Conservation (phyloP, 2,329 filamentous ascomycete genomes). For the Falciphora oryzae region DNA sequence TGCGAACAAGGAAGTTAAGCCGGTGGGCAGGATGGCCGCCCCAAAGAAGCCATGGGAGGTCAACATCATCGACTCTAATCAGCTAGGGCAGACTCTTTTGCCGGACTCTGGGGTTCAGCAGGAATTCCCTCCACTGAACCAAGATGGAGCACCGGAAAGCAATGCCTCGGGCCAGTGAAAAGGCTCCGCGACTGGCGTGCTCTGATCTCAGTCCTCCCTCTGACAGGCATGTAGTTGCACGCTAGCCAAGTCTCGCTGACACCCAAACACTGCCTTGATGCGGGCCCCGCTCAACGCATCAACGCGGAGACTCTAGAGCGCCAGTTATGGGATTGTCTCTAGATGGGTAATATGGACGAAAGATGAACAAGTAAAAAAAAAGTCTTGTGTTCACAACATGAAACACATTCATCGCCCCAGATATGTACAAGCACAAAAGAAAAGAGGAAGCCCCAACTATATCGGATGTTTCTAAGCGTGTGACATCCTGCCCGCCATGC, state of each 20-base stretch:
- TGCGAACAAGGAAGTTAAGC: constrained; percentile 29
- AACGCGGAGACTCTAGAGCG: not conserved
- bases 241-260: too few species aligned
- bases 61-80: constrained; percentile 18
- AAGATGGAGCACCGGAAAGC: constrained; percentile 12
- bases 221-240: too few species aligned
- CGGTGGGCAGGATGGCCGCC: constrained; percentile 40
- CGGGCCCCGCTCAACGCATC: not conserved
- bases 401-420: not conserved
- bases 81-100: constrained; percentile 3
- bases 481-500: constrained; percentile 18
- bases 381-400: not conserved
- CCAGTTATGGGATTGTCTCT: not conserved
- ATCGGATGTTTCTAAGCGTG: constrained; percentile 23
- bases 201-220: not conserved
- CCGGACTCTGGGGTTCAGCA: constrained; percentile 21
- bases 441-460: constrained; percentile 28
- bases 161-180: not conserved
- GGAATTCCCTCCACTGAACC: constrained; percentile 27
- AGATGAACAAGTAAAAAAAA: not conserved
- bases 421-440: constrained; percentile 16
- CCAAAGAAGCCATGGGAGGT: constrained; percentile 72
- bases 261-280: not conserved
- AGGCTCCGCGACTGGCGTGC: not conserved
- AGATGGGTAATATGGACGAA: not conserved